Conservation (phyloP, 768 basidiomycete genomes). For the Kwoniella shandongensis region DNA sequence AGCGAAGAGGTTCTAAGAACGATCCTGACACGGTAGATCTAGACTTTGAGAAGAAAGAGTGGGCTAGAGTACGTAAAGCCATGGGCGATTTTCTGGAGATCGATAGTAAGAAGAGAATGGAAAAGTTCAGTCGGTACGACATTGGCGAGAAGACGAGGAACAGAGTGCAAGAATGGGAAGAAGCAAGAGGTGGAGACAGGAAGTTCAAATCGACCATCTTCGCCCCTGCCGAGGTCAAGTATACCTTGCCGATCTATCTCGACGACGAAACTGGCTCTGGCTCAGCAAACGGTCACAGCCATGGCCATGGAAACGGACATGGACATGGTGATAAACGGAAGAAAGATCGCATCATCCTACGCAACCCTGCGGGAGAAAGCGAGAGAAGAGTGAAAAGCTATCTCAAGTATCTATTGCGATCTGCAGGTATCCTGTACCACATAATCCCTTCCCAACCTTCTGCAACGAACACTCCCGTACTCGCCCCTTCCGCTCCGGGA, state of each 20-base stretch:
- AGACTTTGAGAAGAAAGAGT: conserved; percentile 34
- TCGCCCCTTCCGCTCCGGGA: not conserved
- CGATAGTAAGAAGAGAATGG: conserved; percentile 52
- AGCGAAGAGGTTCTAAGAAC: not conserved
- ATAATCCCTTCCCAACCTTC: conserved; percentile 13
- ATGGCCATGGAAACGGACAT: not conserved
- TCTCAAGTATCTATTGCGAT: conserved; percentile 50
- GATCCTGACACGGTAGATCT: conserved; percentile 9
- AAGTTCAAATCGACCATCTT: conserved; percentile 55
- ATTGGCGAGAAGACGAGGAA: conserved; percentile 36
- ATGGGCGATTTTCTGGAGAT: conserved; percentile 53
- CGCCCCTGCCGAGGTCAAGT: conserved; percentile 49
- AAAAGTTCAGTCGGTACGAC: conserved; percentile 43
- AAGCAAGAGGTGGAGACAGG: conserved; percentile 7
- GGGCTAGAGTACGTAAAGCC: conserved; percentile 40
- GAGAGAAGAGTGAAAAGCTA: conserved; percentile 43
- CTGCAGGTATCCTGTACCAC: conserved; percentile 48
- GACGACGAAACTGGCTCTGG: conserved; percentile 8
- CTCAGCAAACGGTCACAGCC: not conserved
- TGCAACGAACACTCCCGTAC: conserved; percentile 6
- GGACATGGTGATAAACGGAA: not conserved
- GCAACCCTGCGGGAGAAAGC: conserved; percentile 30
- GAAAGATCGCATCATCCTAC: conserved; percentile 17
- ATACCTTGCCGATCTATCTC: conserved; percentile 48
- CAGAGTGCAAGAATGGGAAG: conserved; percentile 19